Percentiles rank a stretch among this genome's conserved stretches.
phyloP scores from a whole-genome alignment of 2,329 filamentous ascomycete species.

The Colletotrichum aenigma region DNA sequence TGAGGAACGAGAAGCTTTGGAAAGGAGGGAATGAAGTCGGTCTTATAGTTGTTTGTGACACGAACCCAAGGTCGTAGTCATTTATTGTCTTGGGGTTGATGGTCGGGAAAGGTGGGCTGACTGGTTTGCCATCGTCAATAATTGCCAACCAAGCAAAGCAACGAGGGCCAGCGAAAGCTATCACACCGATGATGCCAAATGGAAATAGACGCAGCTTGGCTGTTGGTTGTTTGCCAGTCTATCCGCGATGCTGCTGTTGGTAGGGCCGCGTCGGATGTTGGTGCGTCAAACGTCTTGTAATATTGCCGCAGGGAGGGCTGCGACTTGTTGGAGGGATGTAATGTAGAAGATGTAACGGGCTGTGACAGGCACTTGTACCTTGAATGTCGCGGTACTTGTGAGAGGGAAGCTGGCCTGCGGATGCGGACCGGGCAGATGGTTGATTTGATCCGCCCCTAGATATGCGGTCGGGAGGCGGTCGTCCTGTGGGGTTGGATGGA shows the following conservation, averaged over 20 bases:
- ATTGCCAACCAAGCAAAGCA: slow-evolving; percentile 10
- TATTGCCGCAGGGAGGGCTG: slow-evolving; percentile 18
- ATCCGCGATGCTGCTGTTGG: slow-evolving; percentile 11
- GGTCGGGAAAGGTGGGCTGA: slow-evolving; percentile 18
- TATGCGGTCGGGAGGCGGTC: slow-evolving; percentile 17
- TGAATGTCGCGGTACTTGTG: slow-evolving; percentile 20
- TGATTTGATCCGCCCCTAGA: slow-evolving; percentile 19
- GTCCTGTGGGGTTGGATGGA: slow-evolving; percentile 15
- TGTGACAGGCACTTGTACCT: slow-evolving; percentile 19
- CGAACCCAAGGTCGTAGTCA: slow-evolving; percentile 11
- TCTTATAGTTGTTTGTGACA: slow-evolving; percentile 22
- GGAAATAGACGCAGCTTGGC: slow-evolving; percentile 12
- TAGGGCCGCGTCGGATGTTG: slow-evolving; percentile 10
- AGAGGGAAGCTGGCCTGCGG: slow-evolving; percentile 16
- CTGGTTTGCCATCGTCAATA: slow-evolving; percentile 24
- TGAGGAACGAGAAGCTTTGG: neutral
- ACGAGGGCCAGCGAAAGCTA: slow-evolving; percentile 10
- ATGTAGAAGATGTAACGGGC: slow-evolving; percentile 1
- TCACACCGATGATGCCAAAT: slow-evolving; percentile 23
- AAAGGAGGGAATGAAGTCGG: slow-evolving; percentile 2
- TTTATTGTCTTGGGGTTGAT: slow-evolving; percentile 20
- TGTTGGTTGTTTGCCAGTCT: slow-evolving; percentile 23
- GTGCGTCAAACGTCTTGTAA: slow-evolving; percentile 12
- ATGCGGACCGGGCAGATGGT: slow-evolving; percentile 21
- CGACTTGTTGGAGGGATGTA: slow-evolving; percentile 21